Evolutionary conservation across 208 protist species (phyloP).

Genomic region (Strigomonas culicis): DNA sequence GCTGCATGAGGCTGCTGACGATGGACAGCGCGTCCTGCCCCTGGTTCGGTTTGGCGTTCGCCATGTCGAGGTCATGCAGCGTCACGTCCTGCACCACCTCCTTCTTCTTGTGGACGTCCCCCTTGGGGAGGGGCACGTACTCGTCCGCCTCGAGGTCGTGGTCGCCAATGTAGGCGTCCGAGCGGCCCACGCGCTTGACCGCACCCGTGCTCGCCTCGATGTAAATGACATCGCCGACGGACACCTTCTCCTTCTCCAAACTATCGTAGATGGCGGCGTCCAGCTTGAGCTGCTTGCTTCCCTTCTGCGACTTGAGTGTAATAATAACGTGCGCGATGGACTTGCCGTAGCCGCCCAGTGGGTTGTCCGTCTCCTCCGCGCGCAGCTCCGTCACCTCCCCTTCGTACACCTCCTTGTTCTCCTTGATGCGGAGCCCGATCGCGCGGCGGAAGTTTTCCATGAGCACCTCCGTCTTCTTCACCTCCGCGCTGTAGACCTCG

Average conservation of each 20-base stretch:
- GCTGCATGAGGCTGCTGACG: conserved; percentile 98
- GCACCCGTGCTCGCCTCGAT: conserved; percentile 99
- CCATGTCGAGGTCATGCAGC: conserved; percentile 99
- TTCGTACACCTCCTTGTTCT: conserved; percentile 99
- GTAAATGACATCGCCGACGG: conserved; percentile 99
- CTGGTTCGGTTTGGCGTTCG: conserved; percentile 97
- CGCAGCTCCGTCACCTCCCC: conserved; percentile 99
- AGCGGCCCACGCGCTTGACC: conserved; percentile 96
- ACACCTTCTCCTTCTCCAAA: conserved; percentile 98
- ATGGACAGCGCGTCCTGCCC: conserved; percentile 97
- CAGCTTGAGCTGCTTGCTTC: conserved; percentile 98
- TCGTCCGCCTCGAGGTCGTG: conserved; percentile 98
- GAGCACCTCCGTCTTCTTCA: conserved; percentile 99
- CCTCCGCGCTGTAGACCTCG: conserved; percentile 99
- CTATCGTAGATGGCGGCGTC: conserved; percentile 99
- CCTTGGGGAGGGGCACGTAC: conserved; percentile 99
- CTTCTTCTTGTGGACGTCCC: conserved; percentile 99
- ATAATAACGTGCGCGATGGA: conserved; percentile 98
- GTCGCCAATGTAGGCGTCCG: conserved; percentile 95
- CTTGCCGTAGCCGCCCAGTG: conserved; percentile 97
- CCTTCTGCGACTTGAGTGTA: conserved; percentile 98
- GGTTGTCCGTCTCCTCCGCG: conserved; percentile 98
- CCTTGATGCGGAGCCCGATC: conserved; percentile 99
- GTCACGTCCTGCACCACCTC: conserved; percentile 99
- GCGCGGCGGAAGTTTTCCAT: conserved; percentile 99